Base-by-base conservation (phyloP, 768 basidiomycete species). In the Leccinum rimulosum region DNA sequence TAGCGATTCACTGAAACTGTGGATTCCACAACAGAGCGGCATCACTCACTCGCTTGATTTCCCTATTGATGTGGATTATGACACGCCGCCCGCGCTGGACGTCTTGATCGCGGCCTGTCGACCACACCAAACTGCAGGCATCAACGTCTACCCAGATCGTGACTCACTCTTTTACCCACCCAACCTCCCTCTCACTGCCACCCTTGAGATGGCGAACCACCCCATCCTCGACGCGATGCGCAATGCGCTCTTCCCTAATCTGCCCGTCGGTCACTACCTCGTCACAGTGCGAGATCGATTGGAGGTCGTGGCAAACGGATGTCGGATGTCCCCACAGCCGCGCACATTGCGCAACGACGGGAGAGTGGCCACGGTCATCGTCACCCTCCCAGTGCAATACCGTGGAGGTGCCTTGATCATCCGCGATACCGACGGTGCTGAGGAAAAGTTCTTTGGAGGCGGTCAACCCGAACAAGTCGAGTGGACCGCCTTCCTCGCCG, bases 11-110 rank as follows among this genome's bases (percentile, higher is more conserved):
- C 19, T 65, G 33, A 66, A 25, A 36, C 4, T 0, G 10, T 9
- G 55, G 15, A 50, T 33, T 25, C 56, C 43, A 49, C 36, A 38
- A 58, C 36, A 93, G 90, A 85, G 84, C 60, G 89, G 87, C 33
- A 87, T 89, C 60, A 85, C 88, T 0, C 88, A 93, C 68, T 87
- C 89, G 9, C 79, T 93, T 22, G 88, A 91, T 68, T 92, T 92
- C 68, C 91, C 91, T 5, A 83, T 93, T 59, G 87, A 92, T 65
- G 80, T 89, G 49, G 85, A 86, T 62, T 84, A 87, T 65, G 85
- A 84, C 69, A 81, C 85, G 15, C 89, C 90, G 15, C 89, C 89
- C 1, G 84, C 91, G 15, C 80, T 92, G 57, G 89, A 91, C 64
- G 88, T 89, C 52, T 80, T 93, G 66, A 82, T 92, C 63, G 85